These are phyloP conservation scores for Tetrahymena elliotti DNA, from an alignment of 73 alveolate genomes.

Conservation along the genomic window DNA sequence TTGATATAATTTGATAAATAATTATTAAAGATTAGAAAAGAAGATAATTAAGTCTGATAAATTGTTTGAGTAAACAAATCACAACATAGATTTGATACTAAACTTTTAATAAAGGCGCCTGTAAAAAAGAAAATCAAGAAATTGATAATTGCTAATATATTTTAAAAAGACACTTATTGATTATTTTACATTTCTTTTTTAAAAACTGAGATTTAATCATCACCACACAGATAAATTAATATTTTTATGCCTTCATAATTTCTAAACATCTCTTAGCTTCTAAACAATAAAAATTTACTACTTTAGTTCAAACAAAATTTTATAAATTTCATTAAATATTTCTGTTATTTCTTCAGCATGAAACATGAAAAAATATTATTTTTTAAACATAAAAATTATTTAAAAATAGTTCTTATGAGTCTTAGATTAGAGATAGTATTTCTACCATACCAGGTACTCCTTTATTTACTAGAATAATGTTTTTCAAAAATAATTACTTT, in stretches of 20 bases:
- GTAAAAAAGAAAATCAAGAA: neutral
- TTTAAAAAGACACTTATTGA: neutral
- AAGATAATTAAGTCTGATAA: neutral
- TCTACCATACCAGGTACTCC: too few species aligned
- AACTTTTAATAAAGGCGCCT: neutral
- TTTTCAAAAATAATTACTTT: too few species aligned
- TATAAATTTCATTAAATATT: neutral
- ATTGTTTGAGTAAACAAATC: neutral
- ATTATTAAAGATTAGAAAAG: neutral
- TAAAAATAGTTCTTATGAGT: too few species aligned
- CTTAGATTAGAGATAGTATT: too few species aligned
- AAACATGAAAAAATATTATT: neutral
- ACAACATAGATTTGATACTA: neutral
- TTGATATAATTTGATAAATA: neutral
- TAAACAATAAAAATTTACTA: too few species aligned
- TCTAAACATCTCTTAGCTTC: neutral
- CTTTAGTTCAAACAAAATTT: neutral
- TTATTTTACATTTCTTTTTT: neutral
- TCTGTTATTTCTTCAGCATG: neutral
- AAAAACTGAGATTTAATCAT: neutral
- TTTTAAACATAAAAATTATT: too few species aligned
- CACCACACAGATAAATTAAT: neutral
- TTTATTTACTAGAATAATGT: too few species aligned
- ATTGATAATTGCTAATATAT: neutral
- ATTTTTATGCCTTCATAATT: too few species aligned